Evolutionary conservation across 192 early-diverging fungal genomes (phyloP).

Genomic region (Coemansia sp.): DNA sequence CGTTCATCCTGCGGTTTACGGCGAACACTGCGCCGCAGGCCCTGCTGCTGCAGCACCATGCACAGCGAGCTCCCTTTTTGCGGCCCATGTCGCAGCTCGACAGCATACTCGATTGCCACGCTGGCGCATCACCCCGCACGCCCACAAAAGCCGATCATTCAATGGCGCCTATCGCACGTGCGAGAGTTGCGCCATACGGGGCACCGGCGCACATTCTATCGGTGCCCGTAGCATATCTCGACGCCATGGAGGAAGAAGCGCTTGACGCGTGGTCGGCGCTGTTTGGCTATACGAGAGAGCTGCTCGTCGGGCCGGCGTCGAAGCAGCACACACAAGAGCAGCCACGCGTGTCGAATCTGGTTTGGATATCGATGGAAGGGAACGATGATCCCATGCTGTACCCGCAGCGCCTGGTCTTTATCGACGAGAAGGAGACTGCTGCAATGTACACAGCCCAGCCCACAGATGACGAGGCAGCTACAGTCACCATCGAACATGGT

Average conservation of each 20-base stretch:
- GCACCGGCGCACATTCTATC: conserved; percentile 21
- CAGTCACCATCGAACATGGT: not conserved
- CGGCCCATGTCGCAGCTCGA: conserved; percentile 11
- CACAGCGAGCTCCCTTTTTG: conserved; percentile 3
- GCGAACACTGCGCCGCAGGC: conserved; percentile 8
- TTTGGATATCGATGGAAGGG: conserved; percentile 25
- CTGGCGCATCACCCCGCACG: not conserved
- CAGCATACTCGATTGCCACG: not conserved
- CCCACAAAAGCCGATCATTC: not conserved
- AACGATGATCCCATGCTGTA: conserved; percentile 38
- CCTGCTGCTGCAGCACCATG: conserved; percentile 27
- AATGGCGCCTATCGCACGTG: conserved; percentile 10
- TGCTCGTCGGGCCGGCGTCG: not conserved
- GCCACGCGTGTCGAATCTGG: conserved; percentile 10
- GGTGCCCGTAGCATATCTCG: conserved; percentile 11
- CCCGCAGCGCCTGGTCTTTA: conserved; percentile 27
- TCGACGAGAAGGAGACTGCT: conserved; percentile 7
- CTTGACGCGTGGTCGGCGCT: conserved; percentile 30
- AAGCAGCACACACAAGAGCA: not conserved
- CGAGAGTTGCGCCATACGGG: conserved; percentile 34
- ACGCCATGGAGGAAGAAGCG: conserved; percentile 16
- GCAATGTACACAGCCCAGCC: not conserved
- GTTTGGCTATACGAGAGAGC: conserved; percentile 27
- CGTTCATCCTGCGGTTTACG: conserved; percentile 7
- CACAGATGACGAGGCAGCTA: not conserved